Conservation (phyloP, 2,329 filamentous ascomycete genomes). For the Chaetothyriales sp. region DNA sequence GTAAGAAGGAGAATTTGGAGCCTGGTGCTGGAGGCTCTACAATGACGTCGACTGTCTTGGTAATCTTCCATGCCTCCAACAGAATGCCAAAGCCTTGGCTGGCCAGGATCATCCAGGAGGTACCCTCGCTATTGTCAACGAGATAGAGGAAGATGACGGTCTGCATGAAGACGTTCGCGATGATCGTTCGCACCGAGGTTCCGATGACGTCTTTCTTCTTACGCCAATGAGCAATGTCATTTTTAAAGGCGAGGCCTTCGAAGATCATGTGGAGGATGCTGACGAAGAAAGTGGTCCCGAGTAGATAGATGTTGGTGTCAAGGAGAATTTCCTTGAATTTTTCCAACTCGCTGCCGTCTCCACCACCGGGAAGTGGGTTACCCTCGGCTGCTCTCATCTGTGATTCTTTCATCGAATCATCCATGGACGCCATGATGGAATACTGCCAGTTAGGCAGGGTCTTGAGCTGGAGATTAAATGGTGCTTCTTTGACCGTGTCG, state of each 20-base stretch:
- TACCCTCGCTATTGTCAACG: slow-evolving; percentile 93
- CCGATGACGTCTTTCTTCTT: slow-evolving; percentile 99
- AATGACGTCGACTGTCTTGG: slow-evolving; percentile 82
- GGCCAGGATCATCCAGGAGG: slow-evolving; percentile 96
- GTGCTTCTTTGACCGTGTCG: slow-evolving; percentile 68
- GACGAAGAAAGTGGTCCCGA: slow-evolving; percentile 71
- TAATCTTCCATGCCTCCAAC: slow-evolving; percentile 85
- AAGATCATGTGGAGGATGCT: slow-evolving; percentile 87
- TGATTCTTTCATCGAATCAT: slow-evolving; percentile 74
- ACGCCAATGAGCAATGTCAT: slow-evolving; percentile 92
- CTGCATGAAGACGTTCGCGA: slow-evolving; percentile 98
- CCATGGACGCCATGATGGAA: slow-evolving; percentile 66
- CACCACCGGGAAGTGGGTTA: slow-evolving; percentile 55
- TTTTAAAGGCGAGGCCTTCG: slow-evolving; percentile 92
- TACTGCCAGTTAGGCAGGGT: slow-evolving; percentile 86
- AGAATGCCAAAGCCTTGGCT: slow-evolving; percentile 76
- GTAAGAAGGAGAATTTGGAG: slow-evolving; percentile 59
- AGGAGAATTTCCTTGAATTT: slow-evolving; percentile 93
- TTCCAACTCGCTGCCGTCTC: slow-evolving; percentile 88
- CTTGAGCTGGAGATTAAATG: slow-evolving; percentile 69
- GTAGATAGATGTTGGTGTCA: slow-evolving; percentile 83
- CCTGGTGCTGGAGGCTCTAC: slow-evolving; percentile 55
- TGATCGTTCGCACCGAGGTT: slow-evolving; percentile 86
- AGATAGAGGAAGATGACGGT: slow-evolving; percentile 89
- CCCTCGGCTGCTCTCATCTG: slow-evolving; percentile 66